Percentiles rank a stretch among this genome's conserved stretches.
Conservation (phyloP, 495 filamentous ascomycete genomes). For the Arthonia radiata region DNA sequence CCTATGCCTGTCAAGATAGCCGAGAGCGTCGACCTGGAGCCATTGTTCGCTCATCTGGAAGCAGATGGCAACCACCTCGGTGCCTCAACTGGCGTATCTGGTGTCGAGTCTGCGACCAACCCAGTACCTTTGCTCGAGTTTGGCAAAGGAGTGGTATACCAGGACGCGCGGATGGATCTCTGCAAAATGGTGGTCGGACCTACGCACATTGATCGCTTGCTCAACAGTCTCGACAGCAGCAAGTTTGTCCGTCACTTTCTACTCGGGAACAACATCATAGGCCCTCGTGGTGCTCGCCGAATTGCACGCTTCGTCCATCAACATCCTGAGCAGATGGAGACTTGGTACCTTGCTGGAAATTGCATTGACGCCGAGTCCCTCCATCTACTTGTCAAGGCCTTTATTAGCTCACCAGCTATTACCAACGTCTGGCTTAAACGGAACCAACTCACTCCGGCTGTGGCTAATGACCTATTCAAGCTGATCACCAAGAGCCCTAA, state of each 20-base stretch:
- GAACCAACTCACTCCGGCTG: conserved; percentile 15
- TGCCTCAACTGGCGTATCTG: conserved; percentile 1
- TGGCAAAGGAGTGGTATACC: conserved; percentile 11
- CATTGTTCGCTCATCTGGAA: conserved; percentile 10
- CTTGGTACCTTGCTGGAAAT: conserved; percentile 21
- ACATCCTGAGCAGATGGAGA: conserved; percentile 16
- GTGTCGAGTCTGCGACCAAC: conserved; percentile 8
- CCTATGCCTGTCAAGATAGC: conserved; percentile 12
- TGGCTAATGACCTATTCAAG: conserved; percentile 8
- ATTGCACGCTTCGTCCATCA: conserved; percentile 14
- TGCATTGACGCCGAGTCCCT: conserved; percentile 13
- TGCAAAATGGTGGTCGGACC: conserved; percentile 19
- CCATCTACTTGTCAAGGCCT: conserved; percentile 10
- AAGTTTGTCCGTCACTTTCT: conserved; percentile 16
- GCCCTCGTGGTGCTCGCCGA: conserved; percentile 13
- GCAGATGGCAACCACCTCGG: conserved; percentile 3
- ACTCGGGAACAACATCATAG: conserved; percentile 21
- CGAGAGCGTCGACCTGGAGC: conserved; percentile 6
- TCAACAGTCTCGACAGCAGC: conserved; percentile 13
- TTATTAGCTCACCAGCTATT: conserved; percentile 10
- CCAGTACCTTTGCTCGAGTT: conserved; percentile 9
- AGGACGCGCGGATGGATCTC: conserved; percentile 11
- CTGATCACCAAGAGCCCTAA: conserved; percentile 12
- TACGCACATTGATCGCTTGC: conserved; percentile 12
- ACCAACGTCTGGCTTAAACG: conserved; percentile 22